Evolutionary conservation across 2,329 filamentous ascomycete species (phyloP).

Genomic region (Fusarium stilboides): DNA sequence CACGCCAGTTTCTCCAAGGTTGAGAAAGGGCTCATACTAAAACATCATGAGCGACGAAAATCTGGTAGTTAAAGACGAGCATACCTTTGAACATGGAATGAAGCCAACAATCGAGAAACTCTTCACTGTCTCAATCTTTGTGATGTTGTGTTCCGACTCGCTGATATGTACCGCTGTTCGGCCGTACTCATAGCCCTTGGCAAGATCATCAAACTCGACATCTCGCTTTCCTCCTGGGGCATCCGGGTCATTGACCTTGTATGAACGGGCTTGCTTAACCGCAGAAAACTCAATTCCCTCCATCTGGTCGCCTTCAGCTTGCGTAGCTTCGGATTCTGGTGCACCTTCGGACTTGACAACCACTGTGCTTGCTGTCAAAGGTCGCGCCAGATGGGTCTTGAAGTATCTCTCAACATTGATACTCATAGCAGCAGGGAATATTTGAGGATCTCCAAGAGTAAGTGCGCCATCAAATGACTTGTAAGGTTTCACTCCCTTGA

Average conservation of each 20-base stretch:
- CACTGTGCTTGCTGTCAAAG: conserved; percentile 84
- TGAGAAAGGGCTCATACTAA: conserved; percentile 86
- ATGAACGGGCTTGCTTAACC: conserved; percentile 84
- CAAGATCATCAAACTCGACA: conserved; percentile 84
- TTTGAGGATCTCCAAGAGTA: conserved; percentile 82
- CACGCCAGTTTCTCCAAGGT: conserved; percentile 84
- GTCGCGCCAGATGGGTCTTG: conserved; percentile 82
- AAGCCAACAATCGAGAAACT: conserved; percentile 90
- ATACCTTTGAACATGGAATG: conserved; percentile 78
- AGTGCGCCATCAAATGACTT: conserved; percentile 85
- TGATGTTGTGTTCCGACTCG: conserved; percentile 88
- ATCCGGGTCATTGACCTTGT: conserved; percentile 82
- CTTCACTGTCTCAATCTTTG: conserved; percentile 84
- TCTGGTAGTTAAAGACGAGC: conserved; percentile 22
- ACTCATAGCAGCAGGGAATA: conserved; percentile 80
- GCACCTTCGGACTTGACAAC: conserved; percentile 69
- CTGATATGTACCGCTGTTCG: conserved; percentile 92
- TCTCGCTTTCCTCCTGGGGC: conserved; percentile 85
- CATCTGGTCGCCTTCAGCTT: conserved; percentile 63
- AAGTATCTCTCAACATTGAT: conserved; percentile 95
- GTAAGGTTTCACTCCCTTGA: conserved; percentile 83
- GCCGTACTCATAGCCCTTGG: conserved; percentile 96
- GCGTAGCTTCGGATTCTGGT: conserved; percentile 65
- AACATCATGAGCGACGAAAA: conserved; percentile 14
- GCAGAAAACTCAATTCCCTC: conserved; percentile 72